Conservation (phyloP, 768 basidiomycete genomes). For the Grammothele lineata region DNA sequence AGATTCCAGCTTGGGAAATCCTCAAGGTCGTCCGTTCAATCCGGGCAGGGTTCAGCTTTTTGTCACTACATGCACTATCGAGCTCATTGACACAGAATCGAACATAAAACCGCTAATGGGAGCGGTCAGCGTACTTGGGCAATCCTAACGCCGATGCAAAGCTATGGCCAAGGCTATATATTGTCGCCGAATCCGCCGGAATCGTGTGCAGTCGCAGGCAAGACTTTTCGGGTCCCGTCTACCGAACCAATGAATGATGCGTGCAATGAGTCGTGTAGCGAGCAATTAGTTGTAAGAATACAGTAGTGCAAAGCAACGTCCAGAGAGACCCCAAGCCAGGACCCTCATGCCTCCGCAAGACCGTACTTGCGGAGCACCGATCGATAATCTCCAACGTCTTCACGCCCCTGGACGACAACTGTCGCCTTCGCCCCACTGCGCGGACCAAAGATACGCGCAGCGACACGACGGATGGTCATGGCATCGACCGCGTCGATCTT, state of each 20-base stretch:
- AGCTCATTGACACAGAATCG: no score
- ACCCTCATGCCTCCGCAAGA: slow-evolving; percentile 34
- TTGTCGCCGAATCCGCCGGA: no score
- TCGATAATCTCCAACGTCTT: slow-evolving; percentile 68
- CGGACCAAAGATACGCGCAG: slow-evolving; percentile 68
- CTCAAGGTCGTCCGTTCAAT: slow-evolving; percentile 9
- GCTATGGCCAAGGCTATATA: no score
- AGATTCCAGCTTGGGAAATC: slow-evolving; percentile 7
- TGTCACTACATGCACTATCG: no score
- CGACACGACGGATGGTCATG: slow-evolving; percentile 71
- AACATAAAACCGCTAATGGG: neutral
- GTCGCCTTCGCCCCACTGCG: slow-evolving; percentile 64
- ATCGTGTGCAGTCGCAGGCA: no score
- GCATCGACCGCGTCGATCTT: slow-evolving; percentile 76
- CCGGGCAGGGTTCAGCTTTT: slow-evolving; percentile 5
- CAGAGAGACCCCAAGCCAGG: neutral
- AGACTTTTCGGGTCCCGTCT: no score
- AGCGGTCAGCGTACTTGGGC: no score
- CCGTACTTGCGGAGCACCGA: slow-evolving; percentile 68
- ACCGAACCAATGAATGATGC: neutral
- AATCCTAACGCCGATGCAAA: no score
- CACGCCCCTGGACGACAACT: slow-evolving; percentile 78
- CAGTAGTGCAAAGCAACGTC: neutral
- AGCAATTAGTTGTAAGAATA: no score
- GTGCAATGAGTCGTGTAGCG: no score